phyloP scores from a whole-genome alignment of 441 rosid species.

The Rhodomyrtus psidioides region DNA sequence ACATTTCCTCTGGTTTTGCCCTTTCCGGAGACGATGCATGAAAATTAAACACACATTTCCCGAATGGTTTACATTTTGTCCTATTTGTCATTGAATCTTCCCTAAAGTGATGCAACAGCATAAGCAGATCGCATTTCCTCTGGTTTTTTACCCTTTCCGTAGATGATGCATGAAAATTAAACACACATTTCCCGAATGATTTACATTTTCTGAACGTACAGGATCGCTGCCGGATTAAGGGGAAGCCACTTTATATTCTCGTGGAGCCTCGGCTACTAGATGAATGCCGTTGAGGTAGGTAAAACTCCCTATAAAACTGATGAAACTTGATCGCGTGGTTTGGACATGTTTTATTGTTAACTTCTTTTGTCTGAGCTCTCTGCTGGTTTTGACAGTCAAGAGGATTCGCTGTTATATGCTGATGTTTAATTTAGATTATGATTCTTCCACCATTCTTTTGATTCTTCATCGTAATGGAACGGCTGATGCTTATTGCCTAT shows the following conservation, averaged over 20 bases:
- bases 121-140: neutral
- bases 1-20: too few species aligned
- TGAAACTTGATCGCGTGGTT: neutral
- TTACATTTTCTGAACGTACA: slow-evolving; percentile 1
- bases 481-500: neutral
- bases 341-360: neutral
- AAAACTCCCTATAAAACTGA: neutral
- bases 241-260: slow-evolving; percentile 87
- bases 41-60: too few species aligned
- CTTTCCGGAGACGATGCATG: too few species aligned
- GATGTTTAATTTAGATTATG: neutral
- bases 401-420: neutral
- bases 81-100: neutral
- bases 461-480: neutral
- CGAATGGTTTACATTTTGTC: too few species aligned
- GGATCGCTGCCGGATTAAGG: slow-evolving; percentile 77
- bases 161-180: neutral
- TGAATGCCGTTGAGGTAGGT: slow-evolving; percentile 31
- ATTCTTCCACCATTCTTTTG: neutral
- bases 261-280: slow-evolving; percentile 85
- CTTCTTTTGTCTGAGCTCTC: neutral
- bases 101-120: neutral
- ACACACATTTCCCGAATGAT: neutral
- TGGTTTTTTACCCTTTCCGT: neutral
- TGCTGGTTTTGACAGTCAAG: neutral